Conservation (phyloP, 1,139 yeast genomes). For the Spencermartinsiella ligniputridi region DNA sequence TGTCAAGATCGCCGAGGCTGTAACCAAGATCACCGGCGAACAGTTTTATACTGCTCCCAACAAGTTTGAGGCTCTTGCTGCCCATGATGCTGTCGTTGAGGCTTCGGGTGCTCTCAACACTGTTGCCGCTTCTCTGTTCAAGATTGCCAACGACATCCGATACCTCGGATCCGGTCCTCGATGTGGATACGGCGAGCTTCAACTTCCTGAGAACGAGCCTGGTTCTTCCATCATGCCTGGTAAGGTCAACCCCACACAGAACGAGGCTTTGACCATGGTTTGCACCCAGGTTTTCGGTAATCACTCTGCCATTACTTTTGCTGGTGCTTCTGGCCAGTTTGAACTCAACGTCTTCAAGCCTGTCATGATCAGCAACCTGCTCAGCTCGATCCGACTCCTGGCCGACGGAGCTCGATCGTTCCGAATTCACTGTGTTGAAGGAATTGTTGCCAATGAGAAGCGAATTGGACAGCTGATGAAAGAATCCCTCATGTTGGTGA, state of each 20-base stretch:
- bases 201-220: conserved; percentile 97
- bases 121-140: conserved; percentile 85
- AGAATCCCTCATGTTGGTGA: conserved; percentile 95
- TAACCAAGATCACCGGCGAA: conserved; percentile 78
- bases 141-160: conserved; percentile 96
- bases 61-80: conserved; percentile 98
- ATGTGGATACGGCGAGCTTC: conserved; percentile 96
- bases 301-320: conserved; percentile 89
- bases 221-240: conserved; percentile 99
- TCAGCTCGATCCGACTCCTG: conserved; percentile 78
- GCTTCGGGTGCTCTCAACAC: conserved; percentile 95
- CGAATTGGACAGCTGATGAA: conserved; percentile 82
- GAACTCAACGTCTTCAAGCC: conserved; percentile 98
- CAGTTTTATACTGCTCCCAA: conserved; percentile 93
- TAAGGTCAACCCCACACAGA: conserved; percentile 98
- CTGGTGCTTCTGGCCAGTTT: conserved; percentile 98
- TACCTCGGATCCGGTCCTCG: conserved; percentile 99
- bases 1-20: conserved; percentile 72
- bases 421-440: conserved; percentile 92
- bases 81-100: conserved; percentile 97
- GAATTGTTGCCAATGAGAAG: conserved; percentile 82
- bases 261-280: conserved; percentile 98
- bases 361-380: conserved; percentile 83
- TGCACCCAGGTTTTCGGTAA: conserved; percentile 97
- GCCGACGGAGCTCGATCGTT: conserved; percentile 89